Conservation (phyloP, 768 basidiomycete genomes). For the Sporobolomyces roseus region DNA sequence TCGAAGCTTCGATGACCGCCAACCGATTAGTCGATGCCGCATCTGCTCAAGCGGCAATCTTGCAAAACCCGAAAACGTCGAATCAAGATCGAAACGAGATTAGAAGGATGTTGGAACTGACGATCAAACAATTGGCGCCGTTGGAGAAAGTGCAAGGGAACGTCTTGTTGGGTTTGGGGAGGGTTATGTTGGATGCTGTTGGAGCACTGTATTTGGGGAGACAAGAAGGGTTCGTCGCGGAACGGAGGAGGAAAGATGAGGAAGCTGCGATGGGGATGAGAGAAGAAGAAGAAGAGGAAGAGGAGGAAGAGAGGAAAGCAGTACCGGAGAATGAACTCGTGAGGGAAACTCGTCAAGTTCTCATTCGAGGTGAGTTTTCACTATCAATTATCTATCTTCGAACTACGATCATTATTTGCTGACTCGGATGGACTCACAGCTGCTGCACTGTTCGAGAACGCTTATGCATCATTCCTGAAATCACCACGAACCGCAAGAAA, state of each 20-base stretch:
- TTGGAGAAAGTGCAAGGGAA: conserved; percentile 37
- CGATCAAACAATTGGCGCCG: conserved; percentile 29
- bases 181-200: conserved; percentile 36
- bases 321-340: conserved; percentile 42
- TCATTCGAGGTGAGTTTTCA: conserved; percentile 36
- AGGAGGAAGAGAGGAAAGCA: background rate
- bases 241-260: conserved; percentile 16
- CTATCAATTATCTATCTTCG: background rate
- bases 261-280: background rate
- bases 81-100: conserved; percentile 10
- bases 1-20: conserved; percentile 32
- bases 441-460: conserved; percentile 40
- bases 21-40: conserved; percentile 33
- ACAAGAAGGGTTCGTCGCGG: conserved; percentile 15
- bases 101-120: conserved; percentile 28
- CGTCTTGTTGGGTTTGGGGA: conserved; percentile 24
- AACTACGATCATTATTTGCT: background rate
- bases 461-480: conserved; percentile 36
- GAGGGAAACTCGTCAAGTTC: conserved; percentile 38
- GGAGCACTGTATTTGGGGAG: conserved; percentile 30
- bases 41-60: conserved; percentile 9
- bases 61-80: conserved; percentile 9
- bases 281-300: conserved; percentile 12
- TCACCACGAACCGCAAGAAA: background rate
- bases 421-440: conserved; percentile 6